A percentile compares a stretch with the other conserved stretches of the same genome.
Evolutionary conservation across 371 early-diverging fungal genomes (phyloP).

Genomic region (Dichotomocladium elegans): DNA sequence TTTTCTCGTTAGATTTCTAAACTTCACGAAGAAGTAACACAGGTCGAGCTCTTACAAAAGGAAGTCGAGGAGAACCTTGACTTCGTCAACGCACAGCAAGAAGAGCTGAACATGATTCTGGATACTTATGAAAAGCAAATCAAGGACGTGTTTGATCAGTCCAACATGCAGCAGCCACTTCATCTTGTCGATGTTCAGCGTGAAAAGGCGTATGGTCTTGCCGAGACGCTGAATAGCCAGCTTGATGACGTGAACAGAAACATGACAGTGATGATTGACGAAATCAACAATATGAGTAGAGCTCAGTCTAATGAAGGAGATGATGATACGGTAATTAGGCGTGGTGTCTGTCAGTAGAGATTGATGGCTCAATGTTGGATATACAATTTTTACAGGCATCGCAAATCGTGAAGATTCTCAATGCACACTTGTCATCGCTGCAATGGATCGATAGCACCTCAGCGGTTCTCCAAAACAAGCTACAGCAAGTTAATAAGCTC

Average conservation of each 20-base stretch:
- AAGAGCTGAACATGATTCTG: conserved; percentile 72
- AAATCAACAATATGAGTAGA: conserved; percentile 72
- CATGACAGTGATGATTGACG: conserved; percentile 78
- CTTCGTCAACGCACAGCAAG: conserved; percentile 84
- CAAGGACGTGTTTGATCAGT: conserved; percentile 47
- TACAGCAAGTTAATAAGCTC: conserved; percentile 45
- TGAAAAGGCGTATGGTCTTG: conserved; percentile 79
- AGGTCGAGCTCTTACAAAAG: conserved; percentile 70
- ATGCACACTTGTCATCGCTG: conserved; percentile 83
- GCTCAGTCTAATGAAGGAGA: conserved; percentile 30
- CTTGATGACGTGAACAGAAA: conserved; percentile 82
- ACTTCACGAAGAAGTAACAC: conserved; percentile 66
- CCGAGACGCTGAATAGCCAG: conserved; percentile 80
- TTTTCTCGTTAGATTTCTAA: conserved; percentile 60
- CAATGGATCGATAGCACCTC: conserved; percentile 82
- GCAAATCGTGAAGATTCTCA: conserved; percentile 87
- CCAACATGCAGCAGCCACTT: conserved; percentile 43
- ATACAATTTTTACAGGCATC: conserved; percentile 56
- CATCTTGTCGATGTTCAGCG: conserved; percentile 82
- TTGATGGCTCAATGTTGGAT: too few species aligned
- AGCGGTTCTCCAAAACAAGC: conserved; percentile 42
- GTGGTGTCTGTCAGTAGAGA: too few species aligned
- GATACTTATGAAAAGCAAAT: conserved; percentile 78
- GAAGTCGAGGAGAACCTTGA: conserved; percentile 82
- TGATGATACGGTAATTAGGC: conserved; percentile 31